Base-by-base conservation (phyloP, 768 basidiomycete species). In the Cystofilobasidium macerans region DNA sequence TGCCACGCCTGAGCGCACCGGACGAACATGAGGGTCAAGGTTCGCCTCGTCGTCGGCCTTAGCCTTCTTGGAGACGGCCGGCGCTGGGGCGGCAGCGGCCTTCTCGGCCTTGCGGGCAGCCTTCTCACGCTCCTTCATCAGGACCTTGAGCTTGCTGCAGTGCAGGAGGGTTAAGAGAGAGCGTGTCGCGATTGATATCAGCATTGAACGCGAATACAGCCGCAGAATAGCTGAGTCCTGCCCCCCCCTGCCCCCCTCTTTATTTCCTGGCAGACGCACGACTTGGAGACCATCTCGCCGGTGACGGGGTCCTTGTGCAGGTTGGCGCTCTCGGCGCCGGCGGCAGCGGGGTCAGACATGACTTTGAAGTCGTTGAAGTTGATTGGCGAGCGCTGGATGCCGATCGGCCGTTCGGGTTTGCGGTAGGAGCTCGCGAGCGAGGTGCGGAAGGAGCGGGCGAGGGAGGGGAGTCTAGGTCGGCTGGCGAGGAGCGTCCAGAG, bases 271-370 rank as follows among this genome's bases (percentile, higher is more conserved):
- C 20, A n/a, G 20, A 71, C 75, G 62, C 61, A 94, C 94, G 82
- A 82, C 84, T 99, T 99, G 78, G 91, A 95, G 73, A 99, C 85
- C 86, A 95, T 82, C 78, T 98, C 93, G 40, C 92, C 93, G 0
- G 94, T 95, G 69, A 91, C 83, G 47, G 75, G 75, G 70, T 80
- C 79, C 71, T 76, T 76, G 69, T 76, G 77, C 22, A 77, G 70
- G 67, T 72, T 74, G 30, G 70, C 72, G n/a, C 70, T 70, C 30
- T 62, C 65, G 32, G 74, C 74, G 18, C 47, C 60, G 26, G 60
- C 42, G 60, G 38, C 24, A 16, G 36, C 26, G 22, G 60, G 33
- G 36, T 58, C 57, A 36, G 57, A 58, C 57, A 58, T 58, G 40
- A 58, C 24, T 14, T 58, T 54, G 51, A 54, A 54, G 28, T 38